Conservation (phyloP, 2,329 filamentous ascomycete species). For the Sporothrix pseudoabietina region DNA sequence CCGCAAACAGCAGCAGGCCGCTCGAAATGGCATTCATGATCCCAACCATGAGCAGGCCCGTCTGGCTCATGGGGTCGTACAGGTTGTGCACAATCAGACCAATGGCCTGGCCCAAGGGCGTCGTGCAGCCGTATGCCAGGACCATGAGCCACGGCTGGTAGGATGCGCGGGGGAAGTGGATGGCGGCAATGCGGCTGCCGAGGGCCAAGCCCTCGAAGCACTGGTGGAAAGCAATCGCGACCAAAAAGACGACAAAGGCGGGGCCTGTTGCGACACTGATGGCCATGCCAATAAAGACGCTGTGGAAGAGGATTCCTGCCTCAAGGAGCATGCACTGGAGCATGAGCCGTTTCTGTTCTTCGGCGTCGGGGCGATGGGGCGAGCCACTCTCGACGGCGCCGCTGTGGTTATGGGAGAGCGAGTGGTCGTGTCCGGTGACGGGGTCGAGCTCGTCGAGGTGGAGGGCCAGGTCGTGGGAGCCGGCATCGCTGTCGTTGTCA, state of each 20-base stretch:
- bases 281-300: conserved; percentile 82
- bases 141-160: conserved; percentile 82
- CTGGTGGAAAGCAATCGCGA: conserved; percentile 83
- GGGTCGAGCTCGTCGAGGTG: conserved; percentile 62
- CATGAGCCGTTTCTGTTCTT: conserved; percentile 67
- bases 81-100: conserved; percentile 75
- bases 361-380: conserved; percentile 44
- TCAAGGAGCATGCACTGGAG: conserved; percentile 79
- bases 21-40: conserved; percentile 86
- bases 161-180: conserved; percentile 74
- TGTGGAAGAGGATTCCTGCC: conserved; percentile 79
- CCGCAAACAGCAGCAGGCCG: conserved; percentile 78
- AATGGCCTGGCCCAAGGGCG: conserved; percentile 81
- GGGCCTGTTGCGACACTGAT: conserved; percentile 79
- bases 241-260: conserved; percentile 75
- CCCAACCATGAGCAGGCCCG: conserved; percentile 78
- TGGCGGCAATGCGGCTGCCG: conserved; percentile 79
- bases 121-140: conserved; percentile 73
- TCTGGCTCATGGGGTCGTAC: conserved; percentile 76
- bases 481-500: conserved; percentile 53
- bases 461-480: conserved; percentile 54
- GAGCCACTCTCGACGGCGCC: conserved; percentile 34
- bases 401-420: neutral
- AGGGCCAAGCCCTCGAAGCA: conserved; percentile 87
- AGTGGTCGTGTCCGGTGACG: conserved; percentile 27